phyloP scores from a whole-genome alignment of 768 basidiomycete species.

The Phlebiopsis gigantea region DNA sequence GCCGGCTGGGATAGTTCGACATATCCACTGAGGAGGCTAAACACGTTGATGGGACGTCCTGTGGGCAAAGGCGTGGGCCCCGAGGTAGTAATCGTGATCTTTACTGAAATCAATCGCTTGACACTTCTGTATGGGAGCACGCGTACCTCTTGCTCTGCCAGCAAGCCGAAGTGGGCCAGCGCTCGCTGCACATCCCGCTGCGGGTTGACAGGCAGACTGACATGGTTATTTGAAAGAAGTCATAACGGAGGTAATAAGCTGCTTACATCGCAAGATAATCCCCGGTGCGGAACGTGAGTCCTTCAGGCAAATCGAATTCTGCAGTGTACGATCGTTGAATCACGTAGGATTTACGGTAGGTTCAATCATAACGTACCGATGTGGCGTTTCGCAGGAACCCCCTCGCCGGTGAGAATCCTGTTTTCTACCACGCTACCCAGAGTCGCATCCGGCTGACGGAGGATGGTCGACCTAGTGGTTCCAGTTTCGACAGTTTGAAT shows the following conservation, averaged over 20 bases:
- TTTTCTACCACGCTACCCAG: constrained; percentile 36
- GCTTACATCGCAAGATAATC: constrained; percentile 43
- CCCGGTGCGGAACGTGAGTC: constrained; percentile 33
- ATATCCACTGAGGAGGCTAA: constrained; percentile 36
- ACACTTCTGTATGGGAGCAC: background rate
- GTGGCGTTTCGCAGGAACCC: constrained; percentile 32
- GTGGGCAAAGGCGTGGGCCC: constrained; percentile 36
- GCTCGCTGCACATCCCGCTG: constrained; percentile 32
- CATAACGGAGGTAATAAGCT: background rate
- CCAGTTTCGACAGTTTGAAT: constrained; percentile 29
- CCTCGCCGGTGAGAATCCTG: constrained; percentile 27
- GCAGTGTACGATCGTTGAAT: background rate
- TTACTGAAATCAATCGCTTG: background rate
- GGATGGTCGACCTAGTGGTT: constrained; percentile 27
- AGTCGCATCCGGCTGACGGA: constrained; percentile 35
- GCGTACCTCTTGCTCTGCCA: constrained; percentile 34
- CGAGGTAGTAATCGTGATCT: constrained; percentile 31
- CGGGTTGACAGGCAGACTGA: constrained; percentile 37
- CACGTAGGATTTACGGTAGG: background rate
- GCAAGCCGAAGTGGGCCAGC: constrained; percentile 31
- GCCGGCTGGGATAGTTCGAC: constrained; percentile 44
- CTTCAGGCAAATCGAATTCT: constrained; percentile 38
- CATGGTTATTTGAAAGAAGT: background rate
- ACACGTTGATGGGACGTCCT: constrained; percentile 31
- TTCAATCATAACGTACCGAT: constrained; percentile 23